A percentile compares a stretch with the other conserved stretches of the same genome.
phyloP scores from a whole-genome alignment of 2,329 filamentous ascomycete genomes.

The Corynespora cassiicola region DNA sequence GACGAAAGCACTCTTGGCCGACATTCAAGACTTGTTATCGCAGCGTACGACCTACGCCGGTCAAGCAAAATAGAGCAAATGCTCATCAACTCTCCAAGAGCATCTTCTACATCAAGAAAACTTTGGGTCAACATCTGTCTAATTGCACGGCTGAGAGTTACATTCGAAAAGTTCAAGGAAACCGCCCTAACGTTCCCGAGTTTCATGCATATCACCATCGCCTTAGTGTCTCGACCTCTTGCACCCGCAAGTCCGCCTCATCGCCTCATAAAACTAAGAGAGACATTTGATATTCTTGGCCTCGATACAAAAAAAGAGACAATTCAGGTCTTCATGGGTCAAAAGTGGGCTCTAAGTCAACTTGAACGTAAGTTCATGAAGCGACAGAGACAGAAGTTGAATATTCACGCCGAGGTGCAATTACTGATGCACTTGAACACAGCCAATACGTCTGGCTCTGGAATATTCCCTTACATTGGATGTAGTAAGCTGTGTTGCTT shows the following conservation, averaged over 20 bases:
- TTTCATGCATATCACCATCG: conserved; percentile 21
- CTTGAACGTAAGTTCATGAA: conserved; percentile 22
- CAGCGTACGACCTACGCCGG: conserved; percentile 19
- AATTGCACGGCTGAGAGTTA: conserved; percentile 25
- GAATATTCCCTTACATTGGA: conserved; percentile 25
- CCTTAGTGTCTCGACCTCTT: conserved; percentile 12
- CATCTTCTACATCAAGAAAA: conserved; percentile 21
- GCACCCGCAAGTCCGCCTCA: conserved; percentile 13
- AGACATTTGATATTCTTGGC: conserved; percentile 18
- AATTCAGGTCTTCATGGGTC: conserved; percentile 14
- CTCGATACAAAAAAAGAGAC: conserved; percentile 11
- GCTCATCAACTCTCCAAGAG: conserved; percentile 20
- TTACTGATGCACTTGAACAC: conserved; percentile 22
- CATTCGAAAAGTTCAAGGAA: conserved; percentile 26
- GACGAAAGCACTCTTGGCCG: conserved; percentile 9
- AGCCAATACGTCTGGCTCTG: conserved; percentile 6
- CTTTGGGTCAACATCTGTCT: conserved; percentile 27
- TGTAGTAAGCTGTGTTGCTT: conserved; percentile 33
- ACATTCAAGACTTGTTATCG: conserved; percentile 13
- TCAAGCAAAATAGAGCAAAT: conserved; percentile 18
- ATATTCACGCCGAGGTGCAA: conserved; percentile 29
- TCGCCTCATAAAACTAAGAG: conserved; percentile 16
- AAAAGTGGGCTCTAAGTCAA: conserved; percentile 18
- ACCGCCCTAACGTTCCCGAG: conserved; percentile 23
- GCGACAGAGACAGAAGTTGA: conserved; percentile 23